Evolutionary conservation across 1,284 basidiomycete genomes (phyloP).

Genomic region (Leucocoprinus gongylophorus): DNA sequence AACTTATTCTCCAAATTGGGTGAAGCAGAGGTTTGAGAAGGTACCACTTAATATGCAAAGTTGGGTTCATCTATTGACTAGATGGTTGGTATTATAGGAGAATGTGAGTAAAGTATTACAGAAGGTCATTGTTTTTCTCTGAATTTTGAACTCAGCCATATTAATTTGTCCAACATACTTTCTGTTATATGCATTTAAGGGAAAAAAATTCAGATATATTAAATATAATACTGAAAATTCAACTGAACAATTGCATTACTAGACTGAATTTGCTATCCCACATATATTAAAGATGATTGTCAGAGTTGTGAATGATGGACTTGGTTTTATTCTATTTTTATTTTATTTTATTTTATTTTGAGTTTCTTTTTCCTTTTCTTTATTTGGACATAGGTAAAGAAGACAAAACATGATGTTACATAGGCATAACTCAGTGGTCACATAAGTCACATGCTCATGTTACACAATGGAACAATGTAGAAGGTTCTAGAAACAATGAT

Average conservation of each 20-base stretch:
- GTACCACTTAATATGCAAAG: slow-evolving; percentile 24
- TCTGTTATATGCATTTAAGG: slow-evolving; percentile 25
- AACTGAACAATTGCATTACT: not conserved
- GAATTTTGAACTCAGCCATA: slow-evolving; percentile 20
- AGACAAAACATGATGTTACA: no score
- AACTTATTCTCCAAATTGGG: slow-evolving; percentile 34
- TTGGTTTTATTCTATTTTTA: no score
- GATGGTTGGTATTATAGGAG: slow-evolving; percentile 34
- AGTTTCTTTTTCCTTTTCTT: no score
- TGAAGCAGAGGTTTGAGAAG: slow-evolving; percentile 19
- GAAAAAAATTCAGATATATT: slow-evolving; percentile 25
- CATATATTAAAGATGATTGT: no score
- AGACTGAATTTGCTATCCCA: slow-evolving; percentile 33
- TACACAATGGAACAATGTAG: no score
- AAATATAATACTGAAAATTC: not conserved
- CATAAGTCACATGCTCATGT: no score
- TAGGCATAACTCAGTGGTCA: no score
- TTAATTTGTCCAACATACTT: slow-evolving; percentile 34
- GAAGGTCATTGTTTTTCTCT: not conserved
- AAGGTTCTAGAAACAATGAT: no score
- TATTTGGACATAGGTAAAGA: no score
- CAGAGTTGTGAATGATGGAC: no score
- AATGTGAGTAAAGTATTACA: slow-evolving; percentile 26
- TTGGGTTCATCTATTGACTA: slow-evolving; percentile 28
- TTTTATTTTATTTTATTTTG: no score